Base-by-base conservation (phyloP, 2,329 filamentous ascomycete genomes). In the Aschersonia sp. region DNA sequence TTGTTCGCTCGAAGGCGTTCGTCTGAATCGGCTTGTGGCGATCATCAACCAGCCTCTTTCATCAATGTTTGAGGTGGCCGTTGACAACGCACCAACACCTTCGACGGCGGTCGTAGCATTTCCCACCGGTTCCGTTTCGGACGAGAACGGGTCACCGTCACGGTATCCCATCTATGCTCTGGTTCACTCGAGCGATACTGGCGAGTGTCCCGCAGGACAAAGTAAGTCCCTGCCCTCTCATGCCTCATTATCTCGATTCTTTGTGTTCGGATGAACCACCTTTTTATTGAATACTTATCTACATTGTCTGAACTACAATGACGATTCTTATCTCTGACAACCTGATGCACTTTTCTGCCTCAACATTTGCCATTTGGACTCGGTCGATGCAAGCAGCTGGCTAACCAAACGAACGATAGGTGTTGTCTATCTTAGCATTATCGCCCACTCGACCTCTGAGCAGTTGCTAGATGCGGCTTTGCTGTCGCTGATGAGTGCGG, bases 231-330 rank as follows among this genome's bases (percentile, higher is more conserved):
- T 30, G 31, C 37, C 41, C 49, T 51, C 53, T 40, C 41, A 53
- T 47, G 52, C 49, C 45, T 50, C 50, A 41, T 37, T 5, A 22
- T 52, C 53, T 50, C 51, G 48, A 40, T 45, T 47, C 43, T 58
- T 62, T 73, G 66, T 74, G 67, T 75, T 73, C 84, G 88, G 90
- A 95, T 97, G 89, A 95, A 74, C 67, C 68, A 76, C 44, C 46
- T 22, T 22, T 22, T 50, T 66, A 68, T 73, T 67, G 76, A 94
- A 92, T 87, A 89, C 89, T 97, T 97, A 97, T 95, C 90, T 95
- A 97, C 90, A 95, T 97, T 97, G 88, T 85, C 90, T 89, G 90
- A 94, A 84, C 69, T 70, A 66, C 75, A 76, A 69, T 94, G 89
- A 94, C 81, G 88, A 92, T 76, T 47, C 76, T 73, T 73, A 73